Percentiles rank a stretch among this genome's conserved stretches.
Conservation (phyloP, 2,329 filamentous ascomycete species). For the Ophiostoma fasciatum region DNA sequence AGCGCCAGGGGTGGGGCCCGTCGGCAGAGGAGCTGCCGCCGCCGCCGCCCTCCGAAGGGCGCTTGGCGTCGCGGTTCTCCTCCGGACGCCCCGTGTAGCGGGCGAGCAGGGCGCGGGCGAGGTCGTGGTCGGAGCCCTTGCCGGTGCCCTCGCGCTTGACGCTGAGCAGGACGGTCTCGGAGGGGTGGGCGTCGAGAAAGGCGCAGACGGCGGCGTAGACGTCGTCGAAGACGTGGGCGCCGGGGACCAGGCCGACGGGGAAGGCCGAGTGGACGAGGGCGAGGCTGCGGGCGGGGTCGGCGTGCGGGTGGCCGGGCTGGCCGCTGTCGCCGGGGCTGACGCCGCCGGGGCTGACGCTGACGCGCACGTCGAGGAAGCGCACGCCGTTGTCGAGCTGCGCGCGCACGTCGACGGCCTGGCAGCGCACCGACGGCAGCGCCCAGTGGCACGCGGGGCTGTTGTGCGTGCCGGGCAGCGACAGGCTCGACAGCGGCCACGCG, state of each 20-base stretch:
- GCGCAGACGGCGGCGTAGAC: constrained; percentile 55
- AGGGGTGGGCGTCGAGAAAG: constrained; percentile 65
- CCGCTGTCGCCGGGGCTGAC: no score
- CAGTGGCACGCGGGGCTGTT: constrained; percentile 78
- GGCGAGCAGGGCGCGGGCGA: constrained; percentile 56
- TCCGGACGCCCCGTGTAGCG: constrained; percentile 49
- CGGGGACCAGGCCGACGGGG: constrained; percentile 71
- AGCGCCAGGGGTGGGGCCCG: constrained; percentile 26
- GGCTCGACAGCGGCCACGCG: constrained; percentile 56
- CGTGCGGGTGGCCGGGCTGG: constrained; percentile 18
- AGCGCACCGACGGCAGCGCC: constrained; percentile 83
- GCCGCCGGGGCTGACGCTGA: constrained; percentile 33
- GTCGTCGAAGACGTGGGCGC: constrained; percentile 63
- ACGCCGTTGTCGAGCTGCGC: constrained; percentile 81
- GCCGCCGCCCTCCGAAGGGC: no score
- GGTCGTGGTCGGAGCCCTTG: constrained; percentile 61
- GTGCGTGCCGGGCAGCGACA: constrained; percentile 91
- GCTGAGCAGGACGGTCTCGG: constrained; percentile 72
- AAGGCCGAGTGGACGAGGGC: constrained; percentile 83
- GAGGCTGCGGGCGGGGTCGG: constrained; percentile 41
- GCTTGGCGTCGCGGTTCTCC: constrained; percentile 9
- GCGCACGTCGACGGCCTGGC: constrained; percentile 64
- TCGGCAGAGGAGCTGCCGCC: no score
- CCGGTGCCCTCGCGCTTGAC: constrained; percentile 86
- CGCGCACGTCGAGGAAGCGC: constrained; percentile 84